Evolutionary conservation across 225 moss, liverwort and hornwort species (phyloP), one percentile per base, ranked within the genome.

Genomic region (Polytrichum formosum): DNA sequence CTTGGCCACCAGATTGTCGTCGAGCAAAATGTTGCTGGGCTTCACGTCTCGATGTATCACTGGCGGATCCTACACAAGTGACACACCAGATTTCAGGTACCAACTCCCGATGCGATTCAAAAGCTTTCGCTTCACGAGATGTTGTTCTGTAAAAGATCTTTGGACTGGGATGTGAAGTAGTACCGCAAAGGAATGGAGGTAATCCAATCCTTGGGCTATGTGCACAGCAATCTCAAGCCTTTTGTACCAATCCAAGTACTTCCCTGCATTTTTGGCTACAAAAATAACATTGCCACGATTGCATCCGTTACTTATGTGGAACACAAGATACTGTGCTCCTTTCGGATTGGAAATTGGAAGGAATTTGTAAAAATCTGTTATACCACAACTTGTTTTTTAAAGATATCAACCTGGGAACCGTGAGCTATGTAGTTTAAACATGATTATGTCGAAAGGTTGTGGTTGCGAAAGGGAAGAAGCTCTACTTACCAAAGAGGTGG

Each of bases 41-140:
- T 81, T 85, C 64, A 85, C 75, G 55, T 82, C 85, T 75, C 82
- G 68, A 74, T 82, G 85, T 28, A 82, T 77, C 64, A 86, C 75
- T 0, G 82, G 82, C 4, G 82, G 82, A 65, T 86, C 85, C 85
- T 86, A 55, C 63, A 72, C 16, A 62, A 58, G 9, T 58, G 58
- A 46, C 46, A 46, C 46, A 46, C 46, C 46, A 46, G 16, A 46
- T 46, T 46, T 46, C 46, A 46, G 46, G 46, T 46, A 4, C 46
- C 46, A 46, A 46, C 46, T 46, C 46, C 46, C 16, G 16, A 46
- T 46, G 46, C 13, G 46, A 13, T 16, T 46, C 13, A 46, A 46
- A 8, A 54, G 4, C 5, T 56, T 5, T 54, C 62, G 20, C 56
- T 5, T 33, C 35, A 18, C 53, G 26, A 53, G 13, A 46, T 46